These are phyloP conservation scores for Tulasnella calospora DNA, from an alignment of 768 basidiomycete genomes.

Conservation along the genomic window DNA sequence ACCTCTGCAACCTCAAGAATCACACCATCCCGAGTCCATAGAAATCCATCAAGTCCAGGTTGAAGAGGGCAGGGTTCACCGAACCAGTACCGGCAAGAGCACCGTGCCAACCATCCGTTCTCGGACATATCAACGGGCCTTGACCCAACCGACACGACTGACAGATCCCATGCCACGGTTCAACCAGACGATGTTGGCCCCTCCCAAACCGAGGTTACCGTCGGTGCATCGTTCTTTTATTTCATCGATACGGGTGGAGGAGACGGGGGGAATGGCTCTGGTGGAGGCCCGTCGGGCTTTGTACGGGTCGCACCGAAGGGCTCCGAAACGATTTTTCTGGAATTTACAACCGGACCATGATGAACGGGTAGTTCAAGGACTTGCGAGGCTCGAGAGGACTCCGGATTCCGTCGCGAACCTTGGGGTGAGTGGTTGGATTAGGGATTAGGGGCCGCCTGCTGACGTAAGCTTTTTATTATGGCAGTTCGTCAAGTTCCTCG, in stretches of 20 bases:
- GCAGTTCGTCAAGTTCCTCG: slow-evolving; percentile 24
- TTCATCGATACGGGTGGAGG: slow-evolving; percentile 10
- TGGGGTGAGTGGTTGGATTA: slow-evolving; percentile 12
- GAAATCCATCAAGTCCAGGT: not conserved
- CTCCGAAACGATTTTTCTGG: slow-evolving; percentile 26
- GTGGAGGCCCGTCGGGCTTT: slow-evolving; percentile 14
- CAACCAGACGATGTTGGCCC: not conserved
- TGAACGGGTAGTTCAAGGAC: slow-evolving; percentile 19
- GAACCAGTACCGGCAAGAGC: not conserved
- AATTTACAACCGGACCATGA: slow-evolving; percentile 24
- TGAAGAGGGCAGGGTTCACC: not conserved
- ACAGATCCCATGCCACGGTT: slow-evolving; percentile 9
- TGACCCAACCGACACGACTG: slow-evolving; percentile 6
- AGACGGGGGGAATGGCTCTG: slow-evolving; percentile 22
- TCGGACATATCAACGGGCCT: slow-evolving; percentile 14
- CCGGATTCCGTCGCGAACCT: slow-evolving; percentile 13
- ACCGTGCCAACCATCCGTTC: slow-evolving; percentile 1
- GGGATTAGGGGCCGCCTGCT: not conserved
- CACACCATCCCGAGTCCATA: not conserved
- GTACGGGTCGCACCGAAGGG: slow-evolving; percentile 26
- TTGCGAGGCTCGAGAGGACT: slow-evolving; percentile 14
- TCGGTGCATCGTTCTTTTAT: not conserved
- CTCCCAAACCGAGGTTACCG: not conserved
- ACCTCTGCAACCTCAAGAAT: not conserved
- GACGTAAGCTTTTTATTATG: not conserved